phyloP scores from a whole-genome alignment of 2,329 filamentous ascomycete genomes.

The Coccinonectria pachysandricola region DNA sequence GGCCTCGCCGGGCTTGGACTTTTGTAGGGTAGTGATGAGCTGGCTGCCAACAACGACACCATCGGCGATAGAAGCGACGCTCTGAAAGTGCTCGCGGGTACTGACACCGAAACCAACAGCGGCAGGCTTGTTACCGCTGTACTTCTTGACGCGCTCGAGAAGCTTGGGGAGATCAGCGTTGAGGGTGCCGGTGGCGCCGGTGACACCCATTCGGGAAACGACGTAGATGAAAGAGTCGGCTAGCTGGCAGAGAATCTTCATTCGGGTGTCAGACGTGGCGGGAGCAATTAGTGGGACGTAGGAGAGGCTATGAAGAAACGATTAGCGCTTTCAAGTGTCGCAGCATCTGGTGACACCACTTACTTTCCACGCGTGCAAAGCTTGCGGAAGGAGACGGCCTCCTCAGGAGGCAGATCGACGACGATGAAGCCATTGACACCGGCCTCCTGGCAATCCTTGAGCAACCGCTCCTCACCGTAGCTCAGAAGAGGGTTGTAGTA shows the following conservation, averaged over 20 bases:
- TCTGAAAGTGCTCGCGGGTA: slow-evolving; percentile 86
- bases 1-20: slow-evolving; percentile 20
- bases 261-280: slow-evolving; percentile 80
- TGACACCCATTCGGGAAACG: slow-evolving; percentile 94
- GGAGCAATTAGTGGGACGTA: slow-evolving; percentile 97
- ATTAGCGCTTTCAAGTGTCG: slow-evolving; percentile 1
- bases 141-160: slow-evolving; percentile 77
- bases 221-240: slow-evolving; percentile 99
- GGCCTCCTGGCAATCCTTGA: slow-evolving; percentile 72
- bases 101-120: slow-evolving; percentile 95
- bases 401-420: slow-evolving; percentile 89
- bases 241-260: slow-evolving; percentile 92
- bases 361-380: slow-evolving; percentile 68
- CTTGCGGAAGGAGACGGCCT: slow-evolving; percentile 84
- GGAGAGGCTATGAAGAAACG: slow-evolving; percentile 50
- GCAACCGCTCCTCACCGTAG: slow-evolving; percentile 84
- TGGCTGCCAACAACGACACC: slow-evolving; percentile 96
- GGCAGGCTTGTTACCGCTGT: slow-evolving; percentile 81
- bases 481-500: slow-evolving; percentile 96
- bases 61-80: slow-evolving; percentile 73
- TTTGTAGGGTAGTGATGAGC: slow-evolving; percentile 68
- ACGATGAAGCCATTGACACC: slow-evolving; percentile 96
- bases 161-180: slow-evolving; percentile 75
- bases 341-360: slow-evolving; percentile 21
- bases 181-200: slow-evolving; percentile 74